Evolutionary conservation across 129 eudicot genomes (phyloP), one percentile per base, ranked within the genome.

Genomic region (Tagetes patula): DNA sequence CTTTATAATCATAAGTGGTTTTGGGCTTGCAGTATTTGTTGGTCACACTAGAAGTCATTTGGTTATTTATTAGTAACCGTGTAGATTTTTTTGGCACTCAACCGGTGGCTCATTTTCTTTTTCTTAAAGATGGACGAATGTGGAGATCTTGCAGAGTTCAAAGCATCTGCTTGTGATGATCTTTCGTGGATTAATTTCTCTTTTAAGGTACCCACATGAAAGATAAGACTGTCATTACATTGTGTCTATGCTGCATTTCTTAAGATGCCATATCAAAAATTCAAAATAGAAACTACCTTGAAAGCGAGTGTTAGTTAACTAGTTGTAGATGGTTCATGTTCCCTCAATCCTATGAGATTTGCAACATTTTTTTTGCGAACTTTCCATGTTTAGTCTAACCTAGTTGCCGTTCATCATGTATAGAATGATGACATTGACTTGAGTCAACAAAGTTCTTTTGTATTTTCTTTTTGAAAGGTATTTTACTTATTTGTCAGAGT

Each of bases 151-250:
- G 82, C 84, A 30, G 86, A 90, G 71, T 90, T 90, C 56, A 82
- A 78, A 82, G 69, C 90, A 43, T 69, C 94, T 49, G 85, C 86
- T 11, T 82, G 81, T 43, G 92, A 91, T 76, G 85, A 88, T 71
- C 77, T 71, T 36, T 91, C 97, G 0, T 84, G 86, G 84, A 84
- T 91, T 64, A 88, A 88, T 74, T 91, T 91, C 80, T 91, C 96
- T 72, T 91, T 91, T 80, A 91, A 91, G 97, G 97, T 88, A 78
- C 27, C 45, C 27, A 41, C 33, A 39, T 13, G 9, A 75, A 77
- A 52, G 76, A 61, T 75, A 42, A 31, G 14, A 63, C 47, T 31
- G 55, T 40, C 65, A 9, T 65, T 71, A 2, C 27, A 43, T 4
- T 37, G 8, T 6, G 14, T 66, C 32, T 11, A 11, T 41, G 53